These are phyloP conservation scores for Flaveria floridana DNA, from an alignment of 140 eudicot species.

Conservation along the genomic window DNA sequence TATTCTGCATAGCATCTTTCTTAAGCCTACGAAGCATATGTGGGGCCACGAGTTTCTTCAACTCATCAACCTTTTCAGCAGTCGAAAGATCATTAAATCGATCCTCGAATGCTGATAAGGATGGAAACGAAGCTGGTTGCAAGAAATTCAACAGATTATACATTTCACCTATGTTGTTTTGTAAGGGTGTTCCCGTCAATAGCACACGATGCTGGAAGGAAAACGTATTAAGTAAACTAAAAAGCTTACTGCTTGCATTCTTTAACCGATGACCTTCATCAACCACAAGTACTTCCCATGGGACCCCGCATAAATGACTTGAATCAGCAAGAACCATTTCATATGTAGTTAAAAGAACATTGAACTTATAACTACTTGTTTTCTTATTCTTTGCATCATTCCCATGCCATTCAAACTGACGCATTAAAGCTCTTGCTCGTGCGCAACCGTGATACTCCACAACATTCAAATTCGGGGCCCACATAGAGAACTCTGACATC, in stretches of 20 bases:
- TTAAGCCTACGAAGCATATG: conserved; percentile 96
- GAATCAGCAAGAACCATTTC: conserved; percentile 94
- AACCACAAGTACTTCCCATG: conserved; percentile 98
- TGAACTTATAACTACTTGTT: conserved; percentile 60
- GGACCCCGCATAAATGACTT: conserved; percentile 64
- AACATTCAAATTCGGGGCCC: conserved; percentile 91
- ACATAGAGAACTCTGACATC: conserved; percentile 79
- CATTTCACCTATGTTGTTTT: conserved; percentile 93
- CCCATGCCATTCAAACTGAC: conserved; percentile 87
- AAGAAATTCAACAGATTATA: conserved; percentile 81
- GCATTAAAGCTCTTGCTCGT: conserved; percentile 62
- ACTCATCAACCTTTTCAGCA: conserved; percentile 88
- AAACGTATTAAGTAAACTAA: conserved; percentile 72
- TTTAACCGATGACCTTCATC: conserved; percentile 96
- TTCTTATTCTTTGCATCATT: conserved; percentile 43
- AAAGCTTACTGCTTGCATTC: conserved; percentile 80
- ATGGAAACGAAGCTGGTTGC: conserved; percentile 86
- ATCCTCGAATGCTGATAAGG: conserved; percentile 84
- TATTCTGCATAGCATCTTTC: conserved; percentile 91
- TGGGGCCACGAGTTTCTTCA: conserved; percentile 92
- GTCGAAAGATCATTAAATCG: conserved; percentile 85
- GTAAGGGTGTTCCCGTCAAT: conserved; percentile 95
- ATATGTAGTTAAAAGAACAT: conserved; percentile 87
- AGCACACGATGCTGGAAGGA: conserved; percentile 90
- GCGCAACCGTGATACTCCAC: conserved; percentile 91